Percentiles rank a stretch among this genome's conserved stretches.
Evolutionary conservation across 768 basidiomycete species (phyloP).

Genomic region (Hemileccinum rubropunctum): DNA sequence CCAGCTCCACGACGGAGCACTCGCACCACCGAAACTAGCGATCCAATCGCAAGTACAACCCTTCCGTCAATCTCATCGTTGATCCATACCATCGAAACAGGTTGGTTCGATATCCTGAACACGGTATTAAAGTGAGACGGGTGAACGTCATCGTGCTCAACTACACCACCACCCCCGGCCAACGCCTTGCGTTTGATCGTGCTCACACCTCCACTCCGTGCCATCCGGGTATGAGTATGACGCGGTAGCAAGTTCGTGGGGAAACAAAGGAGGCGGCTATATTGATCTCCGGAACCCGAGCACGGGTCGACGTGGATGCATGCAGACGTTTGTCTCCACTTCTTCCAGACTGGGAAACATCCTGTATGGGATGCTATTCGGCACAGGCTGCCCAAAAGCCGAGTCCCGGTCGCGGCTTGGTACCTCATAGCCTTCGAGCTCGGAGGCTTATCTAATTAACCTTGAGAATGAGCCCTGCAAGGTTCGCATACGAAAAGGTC

Average conservation of each 20-base stretch:
- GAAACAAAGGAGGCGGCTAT: conserved; percentile 15
- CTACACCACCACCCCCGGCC: too few species aligned
- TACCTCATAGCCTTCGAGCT: conserved; percentile 19
- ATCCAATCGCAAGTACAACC: too few species aligned
- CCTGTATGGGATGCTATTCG: conserved; percentile 5
- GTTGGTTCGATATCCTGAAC: too few species aligned
- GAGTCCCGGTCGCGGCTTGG: conserved; percentile 8
- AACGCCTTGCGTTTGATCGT: too few species aligned
- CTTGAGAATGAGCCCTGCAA: conserved; percentile 20
- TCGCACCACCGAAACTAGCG: conserved; percentile 24
- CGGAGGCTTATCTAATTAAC: conserved; percentile 33
- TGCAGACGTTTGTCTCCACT: neutral
- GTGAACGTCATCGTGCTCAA: too few species aligned
- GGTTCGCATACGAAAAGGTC: conserved; percentile 17
- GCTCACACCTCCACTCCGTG: conserved; percentile 7
- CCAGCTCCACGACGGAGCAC: conserved; percentile 12
- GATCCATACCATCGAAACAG: too few species aligned
- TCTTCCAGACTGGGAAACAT: neutral
- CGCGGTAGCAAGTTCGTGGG: too few species aligned
- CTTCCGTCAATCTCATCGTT: too few species aligned
- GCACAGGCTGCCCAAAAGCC: conserved; percentile 20
- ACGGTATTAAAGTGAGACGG: conserved; percentile 17
- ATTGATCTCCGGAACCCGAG: conserved; percentile 19
- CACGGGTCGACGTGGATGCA: neutral
- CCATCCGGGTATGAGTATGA: neutral